Conservation (phyloP, 805 yeast genomes). For the Ogataea populi-albae region DNA sequence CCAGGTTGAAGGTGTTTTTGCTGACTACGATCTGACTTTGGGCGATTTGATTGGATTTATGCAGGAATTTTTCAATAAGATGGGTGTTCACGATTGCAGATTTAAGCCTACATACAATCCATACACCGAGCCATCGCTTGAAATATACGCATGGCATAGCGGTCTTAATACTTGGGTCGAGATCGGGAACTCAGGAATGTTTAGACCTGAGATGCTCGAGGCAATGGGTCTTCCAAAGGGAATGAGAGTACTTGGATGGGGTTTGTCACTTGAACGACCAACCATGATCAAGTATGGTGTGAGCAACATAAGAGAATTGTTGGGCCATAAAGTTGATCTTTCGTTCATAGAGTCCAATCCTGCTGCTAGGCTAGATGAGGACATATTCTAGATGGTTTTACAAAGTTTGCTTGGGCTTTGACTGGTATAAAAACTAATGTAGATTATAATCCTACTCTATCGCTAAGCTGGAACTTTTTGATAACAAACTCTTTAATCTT, state of each 20-base stretch:
- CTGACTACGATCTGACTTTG: slow-evolving; percentile 90
- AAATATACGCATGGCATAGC: slow-evolving; percentile 94
- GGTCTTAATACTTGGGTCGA: slow-evolving; percentile 98
- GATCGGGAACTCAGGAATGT: slow-evolving; percentile 99
- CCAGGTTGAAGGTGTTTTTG: slow-evolving; percentile 98
- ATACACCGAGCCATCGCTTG: slow-evolving; percentile 98
- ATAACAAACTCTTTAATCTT: too few species aligned
- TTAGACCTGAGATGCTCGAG: slow-evolving; percentile 99
- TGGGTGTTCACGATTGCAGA: slow-evolving; percentile 95
- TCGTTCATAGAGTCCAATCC: slow-evolving; percentile 95
- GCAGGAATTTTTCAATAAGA: slow-evolving; percentile 93
- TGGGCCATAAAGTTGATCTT: slow-evolving; percentile 94
- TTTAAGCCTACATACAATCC: slow-evolving; percentile 99
- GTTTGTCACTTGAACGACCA: slow-evolving; percentile 95
- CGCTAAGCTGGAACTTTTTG: too few species aligned
- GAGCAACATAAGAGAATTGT: slow-evolving; percentile 89
- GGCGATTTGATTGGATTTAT: slow-evolving; percentile 98
- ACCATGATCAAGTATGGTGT: slow-evolving; percentile 98
- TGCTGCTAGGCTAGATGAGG: slow-evolving; percentile 94
- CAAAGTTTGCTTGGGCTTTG: too few species aligned
- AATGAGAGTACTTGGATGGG: slow-evolving; percentile 95
- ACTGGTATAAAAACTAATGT: too few species aligned
- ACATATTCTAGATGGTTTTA: slow-evolving; percentile 37
- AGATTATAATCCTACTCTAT: too few species aligned
- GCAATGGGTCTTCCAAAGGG: slow-evolving; percentile 96